Evolutionary conservation across 345 rosid species (phyloP).

Genomic region (Trapa bicornis): DNA sequence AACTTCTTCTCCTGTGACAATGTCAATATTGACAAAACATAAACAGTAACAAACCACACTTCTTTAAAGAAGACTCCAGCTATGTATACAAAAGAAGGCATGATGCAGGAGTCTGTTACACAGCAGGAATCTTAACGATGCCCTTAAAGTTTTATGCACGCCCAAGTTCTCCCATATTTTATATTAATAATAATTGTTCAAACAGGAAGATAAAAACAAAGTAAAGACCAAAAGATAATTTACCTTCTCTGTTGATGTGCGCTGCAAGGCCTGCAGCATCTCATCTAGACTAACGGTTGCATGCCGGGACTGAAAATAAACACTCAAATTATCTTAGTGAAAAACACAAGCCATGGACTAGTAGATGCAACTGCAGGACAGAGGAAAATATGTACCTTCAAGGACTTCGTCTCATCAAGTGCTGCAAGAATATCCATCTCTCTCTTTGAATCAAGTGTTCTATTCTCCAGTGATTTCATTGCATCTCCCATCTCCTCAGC

Average conservation of each 20-base stretch:
- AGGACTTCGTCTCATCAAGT: slow-evolving; percentile 84
- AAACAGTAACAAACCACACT: not conserved
- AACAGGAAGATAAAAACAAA: not conserved
- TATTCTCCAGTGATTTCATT: slow-evolving; percentile 83
- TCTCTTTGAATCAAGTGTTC: slow-evolving; percentile 81
- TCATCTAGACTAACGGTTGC: slow-evolving; percentile 86
- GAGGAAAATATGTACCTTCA: slow-evolving; percentile 35
- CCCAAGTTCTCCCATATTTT: not conserved
- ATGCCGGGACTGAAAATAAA: slow-evolving; percentile 60
- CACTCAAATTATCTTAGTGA: slow-evolving; percentile 3
- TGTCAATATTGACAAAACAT: not conserved
- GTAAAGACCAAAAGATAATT: slow-evolving; percentile 5
- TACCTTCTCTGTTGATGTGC: slow-evolving; percentile 54
- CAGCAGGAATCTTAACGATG: not conserved
- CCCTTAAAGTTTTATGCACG: not conserved
- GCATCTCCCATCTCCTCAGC: slow-evolving; percentile 95
- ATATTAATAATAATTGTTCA: not conserved
- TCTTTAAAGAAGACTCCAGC: not conserved
- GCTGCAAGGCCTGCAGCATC: slow-evolving; percentile 87
- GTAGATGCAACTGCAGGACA: not conserved
- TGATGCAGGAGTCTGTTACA: too few species aligned
- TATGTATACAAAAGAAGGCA: not conserved
- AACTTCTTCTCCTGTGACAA: slow-evolving; percentile 12
- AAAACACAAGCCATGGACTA: not conserved
- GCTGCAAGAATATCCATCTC: slow-evolving; percentile 95